phyloP scores from a whole-genome alignment of 768 basidiomycete genomes.

The Fomitopsis pulvina region DNA sequence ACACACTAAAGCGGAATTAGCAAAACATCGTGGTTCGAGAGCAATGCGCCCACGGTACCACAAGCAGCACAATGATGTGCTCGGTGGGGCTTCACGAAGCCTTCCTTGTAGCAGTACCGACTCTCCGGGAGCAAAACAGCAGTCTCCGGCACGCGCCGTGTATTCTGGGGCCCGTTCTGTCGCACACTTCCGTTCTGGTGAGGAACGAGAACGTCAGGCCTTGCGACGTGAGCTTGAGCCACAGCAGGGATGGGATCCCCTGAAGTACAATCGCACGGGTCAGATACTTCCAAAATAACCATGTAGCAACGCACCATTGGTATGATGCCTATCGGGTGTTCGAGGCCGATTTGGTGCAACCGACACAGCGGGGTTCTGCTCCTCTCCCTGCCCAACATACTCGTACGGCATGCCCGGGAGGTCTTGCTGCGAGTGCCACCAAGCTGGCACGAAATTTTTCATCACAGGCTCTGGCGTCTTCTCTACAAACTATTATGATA shows the following conservation, averaged over 20 bases:
- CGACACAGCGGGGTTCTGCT: neutral
- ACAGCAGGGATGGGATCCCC: conserved; percentile 17
- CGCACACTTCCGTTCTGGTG: neutral
- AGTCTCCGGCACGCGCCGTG: conserved; percentile 29
- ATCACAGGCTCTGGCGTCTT: conserved; percentile 16
- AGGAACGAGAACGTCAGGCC: neutral
- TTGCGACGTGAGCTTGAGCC: conserved; percentile 10
- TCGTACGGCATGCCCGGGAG: conserved; percentile 14
- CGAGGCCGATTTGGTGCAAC: neutral
- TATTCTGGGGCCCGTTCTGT: conserved; percentile 16
- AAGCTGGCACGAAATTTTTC: conserved; percentile 12
- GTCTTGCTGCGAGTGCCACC: conserved; percentile 18
- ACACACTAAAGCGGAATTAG: conserved; percentile 49
- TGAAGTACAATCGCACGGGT: too few species aligned
- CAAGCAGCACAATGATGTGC: conserved; percentile 79
- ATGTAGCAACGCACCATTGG: neutral
- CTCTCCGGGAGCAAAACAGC: conserved; percentile 54
- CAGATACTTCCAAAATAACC: too few species aligned
- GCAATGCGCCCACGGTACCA: conserved; percentile 54
- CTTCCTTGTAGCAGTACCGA: conserved; percentile 60
- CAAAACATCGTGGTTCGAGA: neutral
- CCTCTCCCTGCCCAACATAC: neutral
- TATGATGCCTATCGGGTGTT: neutral
- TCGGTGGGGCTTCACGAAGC: conserved; percentile 64
- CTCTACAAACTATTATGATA: conserved; percentile 21